Evolutionary conservation across 371 early-diverging fungal species (phyloP).

Genomic region (Lichtheimia ramosa): DNA sequence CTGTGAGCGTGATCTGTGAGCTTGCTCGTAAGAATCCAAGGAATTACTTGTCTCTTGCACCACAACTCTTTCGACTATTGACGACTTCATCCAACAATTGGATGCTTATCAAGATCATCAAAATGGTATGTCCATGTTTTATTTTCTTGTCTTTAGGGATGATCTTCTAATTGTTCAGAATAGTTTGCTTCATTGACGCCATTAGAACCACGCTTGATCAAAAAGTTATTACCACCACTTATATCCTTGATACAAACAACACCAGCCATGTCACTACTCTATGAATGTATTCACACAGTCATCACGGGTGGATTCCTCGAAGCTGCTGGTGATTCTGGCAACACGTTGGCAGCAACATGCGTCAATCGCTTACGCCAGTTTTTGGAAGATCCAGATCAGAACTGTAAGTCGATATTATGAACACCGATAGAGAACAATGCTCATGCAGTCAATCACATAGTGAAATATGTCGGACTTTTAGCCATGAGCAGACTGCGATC

Average conservation of each 20-base stretch:
- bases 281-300: constrained; percentile 94
- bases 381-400: constrained; percentile 89
- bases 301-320: constrained; percentile 88
- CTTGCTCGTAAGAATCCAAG: constrained; percentile 88
- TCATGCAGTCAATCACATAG: constrained; percentile 25
- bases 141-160: not conserved
- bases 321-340: constrained; percentile 60
- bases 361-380: constrained; percentile 85
- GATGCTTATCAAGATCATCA: constrained; percentile 98
- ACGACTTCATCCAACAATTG: constrained; percentile 92
- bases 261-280: constrained; percentile 89
- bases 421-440: not conserved
- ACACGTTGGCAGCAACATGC: constrained; percentile 82
- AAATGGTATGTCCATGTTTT: constrained; percentile 62
- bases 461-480: constrained; percentile 90
- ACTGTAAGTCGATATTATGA: constrained; percentile 56
- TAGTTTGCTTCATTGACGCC: constrained; percentile 93
- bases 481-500: constrained; percentile 81
- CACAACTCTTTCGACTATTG: constrained; percentile 87
- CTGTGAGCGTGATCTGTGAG: constrained; percentile 94
- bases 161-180: not conserved
- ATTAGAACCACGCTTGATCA: constrained; percentile 89
- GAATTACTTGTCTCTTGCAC: constrained; percentile 90
- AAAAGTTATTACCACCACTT: constrained; percentile 85
- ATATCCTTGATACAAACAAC: constrained; percentile 86